phyloP scores from a whole-genome alignment of 2,329 filamentous ascomycete genomes.

The Diplocarpon mali region DNA sequence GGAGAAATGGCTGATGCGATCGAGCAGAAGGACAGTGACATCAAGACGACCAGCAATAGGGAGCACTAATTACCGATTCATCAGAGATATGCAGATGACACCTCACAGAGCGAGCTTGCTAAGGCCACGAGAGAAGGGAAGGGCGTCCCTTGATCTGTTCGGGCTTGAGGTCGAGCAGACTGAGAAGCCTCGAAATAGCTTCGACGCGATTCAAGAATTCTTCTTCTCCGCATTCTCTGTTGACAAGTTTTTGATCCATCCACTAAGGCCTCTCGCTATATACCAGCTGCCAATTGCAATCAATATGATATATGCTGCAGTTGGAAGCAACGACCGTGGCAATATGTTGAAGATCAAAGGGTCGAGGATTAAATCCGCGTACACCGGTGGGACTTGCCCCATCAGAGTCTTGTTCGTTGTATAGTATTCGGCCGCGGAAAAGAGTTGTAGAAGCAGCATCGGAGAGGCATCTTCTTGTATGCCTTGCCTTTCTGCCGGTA shows the following conservation, averaged over 20 bases:
- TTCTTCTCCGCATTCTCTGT: neutral
- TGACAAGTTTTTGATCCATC: conserved; percentile 12
- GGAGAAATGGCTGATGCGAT: conserved; percentile 52
- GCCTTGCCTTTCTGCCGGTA: conserved; percentile 1
- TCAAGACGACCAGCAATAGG: conserved; percentile 55
- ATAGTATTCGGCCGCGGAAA: conserved; percentile 76
- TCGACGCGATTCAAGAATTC: neutral
- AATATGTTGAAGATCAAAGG: conserved; percentile 72
- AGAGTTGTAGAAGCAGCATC: conserved; percentile 47
- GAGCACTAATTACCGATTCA: conserved; percentile 60
- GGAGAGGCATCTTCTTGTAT: conserved; percentile 15
- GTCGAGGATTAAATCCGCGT: conserved; percentile 76
- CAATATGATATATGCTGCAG: conserved; percentile 53
- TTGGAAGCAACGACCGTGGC: conserved; percentile 66
- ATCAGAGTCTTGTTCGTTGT: conserved; percentile 65
- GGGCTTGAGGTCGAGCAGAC: neutral
- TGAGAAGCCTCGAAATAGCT: neutral
- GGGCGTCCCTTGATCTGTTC: conserved; percentile 42
- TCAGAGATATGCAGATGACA: conserved; percentile 54
- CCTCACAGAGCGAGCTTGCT: conserved; percentile 48
- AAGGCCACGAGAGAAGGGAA: conserved; percentile 52
- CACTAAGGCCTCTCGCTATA: conserved; percentile 21
- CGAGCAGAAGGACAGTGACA: conserved; percentile 47
- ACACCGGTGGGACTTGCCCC: conserved; percentile 59
- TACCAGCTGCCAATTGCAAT: conserved; percentile 38